Evolutionary conservation across 2,329 filamentous ascomycete genomes (phyloP), one percentile per base, ranked within the genome.

Genomic region (Apiospora sp.): DNA sequence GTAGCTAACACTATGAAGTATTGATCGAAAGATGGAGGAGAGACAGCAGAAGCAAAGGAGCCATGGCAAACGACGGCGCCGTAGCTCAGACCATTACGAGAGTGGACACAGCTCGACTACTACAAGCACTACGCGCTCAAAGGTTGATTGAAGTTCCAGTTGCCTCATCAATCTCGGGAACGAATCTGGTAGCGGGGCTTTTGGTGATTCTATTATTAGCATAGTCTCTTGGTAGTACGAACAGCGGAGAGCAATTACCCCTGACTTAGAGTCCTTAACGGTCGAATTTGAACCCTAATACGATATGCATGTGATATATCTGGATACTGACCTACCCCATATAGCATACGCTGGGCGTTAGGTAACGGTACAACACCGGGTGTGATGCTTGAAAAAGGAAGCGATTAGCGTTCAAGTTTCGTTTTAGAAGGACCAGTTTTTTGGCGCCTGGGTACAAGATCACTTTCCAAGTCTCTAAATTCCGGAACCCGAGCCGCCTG

Each of bases 61-160:
- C 22, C n/a, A 51, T 51, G 48, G 48, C 48, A 51, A 51, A 51
- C 48, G 19, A 24, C 48, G 48, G 48, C 48, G 48, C 48, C 48
- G 48, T n/a, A 51, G 22, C 22, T 51, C 48, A 51, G 2, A 51
- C 48, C 48, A 51, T 10, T 51, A 51, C 48, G 48, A 51, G 22
- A 51, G 48, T 24, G 48, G 48, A 51, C 48, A 51, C n/a, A 51
- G 48, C 48, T 24, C 48, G 48, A 51, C 48, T 51, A 51, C 48
- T 51, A 51, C n/a, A 51, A 22, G 48, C 48, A 51, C n/a, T 51
- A 51, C 48, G 48, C 48, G 48, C 48, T 51, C 48, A 51, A 51
- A n/a, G 48, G 48, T 51, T 51, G 48, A 51, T 51, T 51, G 22
- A 51, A 51, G 19, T 22, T 22, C 48, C 22, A 51, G n/a, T 51